Evolutionary conservation across 257 asterid species (phyloP).

Genomic region (Gentiana macrophylla): DNA sequence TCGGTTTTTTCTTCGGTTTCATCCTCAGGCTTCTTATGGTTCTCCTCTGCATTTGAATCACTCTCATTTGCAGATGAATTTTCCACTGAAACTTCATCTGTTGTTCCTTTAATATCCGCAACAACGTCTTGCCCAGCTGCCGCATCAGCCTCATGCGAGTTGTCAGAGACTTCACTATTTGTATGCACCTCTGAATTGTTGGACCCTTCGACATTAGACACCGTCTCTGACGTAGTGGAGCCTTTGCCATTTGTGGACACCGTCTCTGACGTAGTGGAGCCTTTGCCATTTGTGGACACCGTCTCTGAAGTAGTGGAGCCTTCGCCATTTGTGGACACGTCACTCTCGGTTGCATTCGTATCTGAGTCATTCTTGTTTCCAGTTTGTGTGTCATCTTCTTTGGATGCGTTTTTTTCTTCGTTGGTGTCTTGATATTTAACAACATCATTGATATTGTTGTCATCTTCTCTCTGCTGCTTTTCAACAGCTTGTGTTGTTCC

Average conservation of each 20-base stretch:
- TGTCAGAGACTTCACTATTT: constrained; percentile 8
- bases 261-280: not conserved
- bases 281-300: constrained; percentile 12
- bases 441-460: constrained; percentile 14
- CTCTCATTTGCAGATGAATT: constrained; percentile 5
- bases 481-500: constrained; percentile 19
- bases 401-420: constrained; percentile 1
- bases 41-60: constrained; percentile 2
- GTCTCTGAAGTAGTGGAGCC: constrained; percentile 13
- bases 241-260: constrained; percentile 11
- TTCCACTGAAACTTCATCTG: constrained; percentile 16
- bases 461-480: constrained; percentile 10
- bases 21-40: constrained; percentile 12
- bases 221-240: not conserved
- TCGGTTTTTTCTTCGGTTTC: constrained; percentile 22
- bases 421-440: constrained; percentile 16
- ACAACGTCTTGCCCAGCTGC: constrained; percentile 15
- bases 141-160: constrained; percentile 7
- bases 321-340: constrained; percentile 10
- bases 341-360: constrained; percentile 14
- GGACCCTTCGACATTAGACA: constrained; percentile 7
- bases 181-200: not conserved
- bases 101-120: constrained; percentile 2
- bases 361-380: constrained; percentile 12
- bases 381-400: constrained; percentile 9